phyloP scores from a whole-genome alignment of 1,284 basidiomycete species.

The Cystobasidiaceae sp. region DNA sequence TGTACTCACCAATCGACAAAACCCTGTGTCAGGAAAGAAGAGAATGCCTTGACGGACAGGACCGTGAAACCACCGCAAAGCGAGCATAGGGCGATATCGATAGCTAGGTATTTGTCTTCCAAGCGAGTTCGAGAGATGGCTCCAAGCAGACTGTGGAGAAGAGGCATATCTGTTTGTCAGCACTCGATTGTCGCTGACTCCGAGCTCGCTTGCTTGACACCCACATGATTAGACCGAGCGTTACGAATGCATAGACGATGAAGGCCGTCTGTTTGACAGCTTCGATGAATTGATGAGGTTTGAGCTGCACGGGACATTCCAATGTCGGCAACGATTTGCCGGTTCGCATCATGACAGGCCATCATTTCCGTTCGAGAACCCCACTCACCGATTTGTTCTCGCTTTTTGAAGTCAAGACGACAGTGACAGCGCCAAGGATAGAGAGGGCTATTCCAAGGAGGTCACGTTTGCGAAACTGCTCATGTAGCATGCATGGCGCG shows the following conservation, averaged over 20 bases:
- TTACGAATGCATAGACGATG: conserved; percentile 64
- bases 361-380: not conserved
- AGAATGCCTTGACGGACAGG: conserved; percentile 85
- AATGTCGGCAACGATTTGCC: not conserved
- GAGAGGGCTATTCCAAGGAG: conserved; percentile 80
- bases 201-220: not conserved
- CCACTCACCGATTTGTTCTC: conserved; percentile 59
- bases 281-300: conserved; percentile 61
- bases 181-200: not conserved
- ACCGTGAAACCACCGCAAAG: conserved; percentile 94
- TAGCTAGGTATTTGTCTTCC: conserved; percentile 66
- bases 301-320: conserved; percentile 45
- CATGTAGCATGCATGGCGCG: conserved; percentile 57
- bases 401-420: conserved; percentile 75
- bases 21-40: conserved; percentile 70
- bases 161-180: not conserved
- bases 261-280: conserved; percentile 70
- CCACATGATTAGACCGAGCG: conserved; percentile 50
- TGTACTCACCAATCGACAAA: conserved; percentile 67
- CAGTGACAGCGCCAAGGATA: conserved; percentile 77
- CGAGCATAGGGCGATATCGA: conserved; percentile 84
- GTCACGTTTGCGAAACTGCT: conserved; percentile 57
- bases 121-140: conserved; percentile 56
- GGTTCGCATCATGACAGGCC: not conserved
- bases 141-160: conserved; percentile 55